These are phyloP conservation scores for Aureobasidium sp. DNA, from an alignment of 2,329 filamentous ascomycete genomes.

Conservation along the genomic window DNA sequence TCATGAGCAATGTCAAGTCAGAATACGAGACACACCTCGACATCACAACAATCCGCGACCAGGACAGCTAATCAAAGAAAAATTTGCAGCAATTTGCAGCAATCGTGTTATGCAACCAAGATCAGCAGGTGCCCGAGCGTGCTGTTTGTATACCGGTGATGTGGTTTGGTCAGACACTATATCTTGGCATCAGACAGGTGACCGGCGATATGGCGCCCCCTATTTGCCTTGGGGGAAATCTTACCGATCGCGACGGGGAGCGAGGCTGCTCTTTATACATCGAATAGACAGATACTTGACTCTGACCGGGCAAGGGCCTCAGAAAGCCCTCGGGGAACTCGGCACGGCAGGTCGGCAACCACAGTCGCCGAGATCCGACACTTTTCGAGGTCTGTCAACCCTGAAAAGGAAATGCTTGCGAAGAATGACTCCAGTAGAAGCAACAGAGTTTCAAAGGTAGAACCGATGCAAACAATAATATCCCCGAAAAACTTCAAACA, in stretches of 20 bases:
- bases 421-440: background rate
- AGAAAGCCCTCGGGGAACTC: background rate
- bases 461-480: background rate
- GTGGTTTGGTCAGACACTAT: background rate
- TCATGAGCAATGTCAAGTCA: background rate
- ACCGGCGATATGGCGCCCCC: background rate
- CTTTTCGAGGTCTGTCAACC: background rate
- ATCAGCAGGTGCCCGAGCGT: background rate
- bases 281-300: background rate
- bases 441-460: background rate
- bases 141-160: background rate
- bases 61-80: background rate
- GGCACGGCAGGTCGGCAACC: background rate
- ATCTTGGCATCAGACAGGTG: background rate
- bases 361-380: background rate
- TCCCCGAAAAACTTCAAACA: background rate
- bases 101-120: background rate
- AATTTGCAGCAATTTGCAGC: background rate
- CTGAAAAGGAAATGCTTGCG: conserved; percentile 2
- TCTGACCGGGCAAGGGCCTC: background rate
- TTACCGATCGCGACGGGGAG: background rate
- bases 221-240: background rate
- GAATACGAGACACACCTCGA: background rate
- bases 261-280: background rate
- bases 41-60: background rate